phyloP scores from a whole-genome alignment of 257 asterid genomes.

The Solanum microdontum region DNA sequence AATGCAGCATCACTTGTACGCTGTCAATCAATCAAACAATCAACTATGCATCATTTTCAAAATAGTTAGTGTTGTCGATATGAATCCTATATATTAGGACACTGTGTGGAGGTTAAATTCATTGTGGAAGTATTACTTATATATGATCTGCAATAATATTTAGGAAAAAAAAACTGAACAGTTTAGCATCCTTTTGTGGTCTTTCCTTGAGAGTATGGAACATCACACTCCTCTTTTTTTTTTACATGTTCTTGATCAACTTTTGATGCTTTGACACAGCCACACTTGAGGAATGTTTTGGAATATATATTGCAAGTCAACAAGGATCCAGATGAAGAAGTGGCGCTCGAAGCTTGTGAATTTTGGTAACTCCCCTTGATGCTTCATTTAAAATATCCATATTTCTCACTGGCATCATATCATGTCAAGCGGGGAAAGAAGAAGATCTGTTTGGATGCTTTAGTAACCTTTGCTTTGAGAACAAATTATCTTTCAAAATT shows the following conservation, averaged over 20 bases:
- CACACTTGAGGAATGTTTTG: constrained; percentile 74
- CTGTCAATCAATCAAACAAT: not conserved
- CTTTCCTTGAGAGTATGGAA: not conserved
- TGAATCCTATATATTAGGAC: not conserved
- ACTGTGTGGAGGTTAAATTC: not conserved
- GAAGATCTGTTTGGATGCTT: not conserved
- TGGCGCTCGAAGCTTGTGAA: constrained; percentile 99
- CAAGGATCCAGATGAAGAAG: constrained; percentile 88
- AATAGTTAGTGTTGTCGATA: not conserved
- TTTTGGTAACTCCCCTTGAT: constrained; percentile 47
- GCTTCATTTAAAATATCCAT: not conserved
- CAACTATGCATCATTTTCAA: not conserved
- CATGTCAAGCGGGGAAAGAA: not conserved
- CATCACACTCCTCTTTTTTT: not conserved
- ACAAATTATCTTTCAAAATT: not conserved
- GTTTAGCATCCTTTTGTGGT: not conserved
- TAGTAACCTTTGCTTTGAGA: not conserved
- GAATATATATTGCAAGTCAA: constrained; percentile 86
- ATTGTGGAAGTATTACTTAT: not conserved
- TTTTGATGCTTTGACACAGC: constrained; percentile 43
- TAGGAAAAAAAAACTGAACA: not conserved
- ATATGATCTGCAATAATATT: not conserved
- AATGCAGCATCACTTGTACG: not conserved
- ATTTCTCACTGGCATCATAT: not conserved
- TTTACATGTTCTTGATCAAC: constrained; percentile 12